These are phyloP conservation scores for Nigrospora osmanthi DNA, from an alignment of 2,329 filamentous ascomycete species.

Conservation along the genomic window DNA sequence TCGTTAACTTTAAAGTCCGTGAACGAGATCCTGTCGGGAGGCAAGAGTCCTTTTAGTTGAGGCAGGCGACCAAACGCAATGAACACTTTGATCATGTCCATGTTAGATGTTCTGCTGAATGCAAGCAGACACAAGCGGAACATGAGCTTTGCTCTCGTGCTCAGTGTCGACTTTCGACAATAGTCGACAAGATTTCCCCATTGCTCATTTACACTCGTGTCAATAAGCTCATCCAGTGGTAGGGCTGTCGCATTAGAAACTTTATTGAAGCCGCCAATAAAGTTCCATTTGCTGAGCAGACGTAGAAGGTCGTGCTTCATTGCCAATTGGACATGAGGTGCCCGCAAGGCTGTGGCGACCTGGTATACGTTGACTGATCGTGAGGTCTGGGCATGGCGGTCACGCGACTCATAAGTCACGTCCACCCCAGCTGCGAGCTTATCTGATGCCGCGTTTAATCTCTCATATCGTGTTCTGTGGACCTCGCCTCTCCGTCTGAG, in stretches of 20 bases:
- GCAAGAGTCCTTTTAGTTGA: background rate
- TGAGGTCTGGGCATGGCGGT: background rate
- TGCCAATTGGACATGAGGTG: background rate
- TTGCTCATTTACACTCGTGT: slow-evolving; percentile 10
- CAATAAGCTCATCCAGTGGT: background rate
- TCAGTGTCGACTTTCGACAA: slow-evolving; percentile 7
- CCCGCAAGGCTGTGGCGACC: slow-evolving; percentile 4
- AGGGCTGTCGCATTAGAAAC: background rate
- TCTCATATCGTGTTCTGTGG: background rate
- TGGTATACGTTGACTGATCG: slow-evolving; percentile 2
- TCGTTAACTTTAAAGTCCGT: background rate
- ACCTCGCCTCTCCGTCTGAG: background rate
- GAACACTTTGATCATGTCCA: slow-evolving; percentile 7
- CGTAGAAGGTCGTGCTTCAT: background rate
- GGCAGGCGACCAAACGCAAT: background rate
- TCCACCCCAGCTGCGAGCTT: background rate
- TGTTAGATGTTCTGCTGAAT: slow-evolving; percentile 14
- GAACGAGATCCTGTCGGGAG: background rate
- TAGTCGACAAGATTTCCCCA: slow-evolving; percentile 20
- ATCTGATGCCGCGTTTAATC: background rate
- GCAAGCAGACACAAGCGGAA: slow-evolving; percentile 19
- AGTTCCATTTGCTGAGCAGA: slow-evolving; percentile 11
- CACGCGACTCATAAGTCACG: background rate
- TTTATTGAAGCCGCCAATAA: slow-evolving; percentile 19
- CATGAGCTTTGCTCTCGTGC: slow-evolving; percentile 2